A percentile compares a stretch with the other conserved stretches of the same genome.
These are phyloP conservation scores for Penicillium fimorum DNA, from an alignment of 495 filamentous ascomycete genomes.

Conservation along the genomic window DNA sequence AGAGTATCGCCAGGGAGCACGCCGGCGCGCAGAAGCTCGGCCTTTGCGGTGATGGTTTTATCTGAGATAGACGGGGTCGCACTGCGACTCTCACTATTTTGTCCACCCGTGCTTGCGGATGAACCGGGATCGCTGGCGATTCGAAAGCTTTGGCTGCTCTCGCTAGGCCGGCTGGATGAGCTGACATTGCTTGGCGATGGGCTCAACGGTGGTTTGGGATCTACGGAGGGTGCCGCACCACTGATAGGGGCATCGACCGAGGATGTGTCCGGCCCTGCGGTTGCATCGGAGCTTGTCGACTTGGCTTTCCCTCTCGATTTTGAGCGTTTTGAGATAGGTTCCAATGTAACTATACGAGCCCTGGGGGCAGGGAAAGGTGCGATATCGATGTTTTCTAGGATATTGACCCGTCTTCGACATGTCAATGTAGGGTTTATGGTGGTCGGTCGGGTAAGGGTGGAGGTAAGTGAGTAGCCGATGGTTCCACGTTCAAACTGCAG, in stretches of 20 bases:
- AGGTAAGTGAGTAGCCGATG: constrained; percentile 84
- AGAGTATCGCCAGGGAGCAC: constrained; percentile 83
- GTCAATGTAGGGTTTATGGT: constrained; percentile 76
- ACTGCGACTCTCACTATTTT: constrained; percentile 45
- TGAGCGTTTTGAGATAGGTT: constrained; percentile 61
- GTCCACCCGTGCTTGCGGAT: constrained; percentile 36
- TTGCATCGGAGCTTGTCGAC: constrained; percentile 34
- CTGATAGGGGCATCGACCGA: constrained; percentile 37
- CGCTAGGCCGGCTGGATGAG: constrained; percentile 59
- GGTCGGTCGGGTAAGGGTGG: constrained; percentile 86
- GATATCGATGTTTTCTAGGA: constrained; percentile 71
- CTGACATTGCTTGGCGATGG: constrained; percentile 64
- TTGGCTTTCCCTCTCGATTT: constrained; percentile 48
- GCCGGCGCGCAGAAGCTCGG: constrained; percentile 78
- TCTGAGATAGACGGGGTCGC: constrained; percentile 41
- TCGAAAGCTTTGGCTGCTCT: constrained; percentile 55
- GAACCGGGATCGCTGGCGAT: constrained; percentile 40
- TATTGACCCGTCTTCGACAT: constrained; percentile 74
- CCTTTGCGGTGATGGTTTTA: constrained; percentile 82
- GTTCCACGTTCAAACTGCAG: constrained; percentile 90
- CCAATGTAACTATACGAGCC: constrained; percentile 75
- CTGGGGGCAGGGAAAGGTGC: constrained; percentile 55
- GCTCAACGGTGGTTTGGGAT: constrained; percentile 46
- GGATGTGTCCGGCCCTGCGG: constrained; percentile 32
- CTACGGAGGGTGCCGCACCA: constrained; percentile 26